A percentile compares a stretch with the other conserved stretches of the same genome.
These are phyloP conservation scores for Suillus weaverae DNA, from an alignment of 768 basidiomycete species.

Conservation along the genomic window DNA sequence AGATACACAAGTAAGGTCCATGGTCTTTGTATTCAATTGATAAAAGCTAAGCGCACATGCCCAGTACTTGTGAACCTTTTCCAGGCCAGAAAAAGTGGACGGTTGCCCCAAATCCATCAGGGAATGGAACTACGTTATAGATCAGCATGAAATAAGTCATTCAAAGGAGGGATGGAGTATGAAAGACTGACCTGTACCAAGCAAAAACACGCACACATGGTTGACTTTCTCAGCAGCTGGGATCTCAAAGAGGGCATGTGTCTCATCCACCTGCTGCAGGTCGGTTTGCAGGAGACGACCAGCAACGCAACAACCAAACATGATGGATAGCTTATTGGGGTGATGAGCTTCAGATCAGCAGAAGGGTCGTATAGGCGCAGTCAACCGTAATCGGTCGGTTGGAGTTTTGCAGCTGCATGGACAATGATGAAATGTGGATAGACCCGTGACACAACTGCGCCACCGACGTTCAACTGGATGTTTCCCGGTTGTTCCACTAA, in stretches of 20 bases:
- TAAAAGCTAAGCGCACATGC: slow-evolving; percentile 58
- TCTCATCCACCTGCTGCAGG: slow-evolving; percentile 78
- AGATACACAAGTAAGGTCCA: not conserved
- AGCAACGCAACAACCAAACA: slow-evolving; percentile 83
- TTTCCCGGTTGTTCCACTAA: not conserved
- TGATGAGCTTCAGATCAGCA: not conserved
- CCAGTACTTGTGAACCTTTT: slow-evolving; percentile 82
- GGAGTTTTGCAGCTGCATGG: not conserved
- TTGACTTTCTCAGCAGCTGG: slow-evolving; percentile 72
- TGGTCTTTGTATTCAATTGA: not conserved
- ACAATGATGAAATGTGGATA: slow-evolving; percentile 6
- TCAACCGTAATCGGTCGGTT: not conserved
- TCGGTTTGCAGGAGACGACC: slow-evolving; percentile 80
- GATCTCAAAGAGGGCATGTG: slow-evolving; percentile 79
- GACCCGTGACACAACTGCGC: not conserved
- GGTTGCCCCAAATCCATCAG: slow-evolving; percentile 79
- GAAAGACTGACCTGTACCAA: slow-evolving; percentile 63
- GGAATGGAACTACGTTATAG: slow-evolving; percentile 62
- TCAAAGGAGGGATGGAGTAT: not conserved
- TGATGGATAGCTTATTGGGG: slow-evolving; percentile 22
- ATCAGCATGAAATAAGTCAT: slow-evolving; percentile 49
- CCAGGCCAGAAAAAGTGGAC: slow-evolving; percentile 89
- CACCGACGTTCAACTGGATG: not conserved
- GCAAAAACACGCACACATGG: slow-evolving; percentile 81
- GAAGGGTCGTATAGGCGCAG: not conserved